Base-by-base conservation (phyloP, 768 basidiomycete species). In the Leccinellum albellum region DNA sequence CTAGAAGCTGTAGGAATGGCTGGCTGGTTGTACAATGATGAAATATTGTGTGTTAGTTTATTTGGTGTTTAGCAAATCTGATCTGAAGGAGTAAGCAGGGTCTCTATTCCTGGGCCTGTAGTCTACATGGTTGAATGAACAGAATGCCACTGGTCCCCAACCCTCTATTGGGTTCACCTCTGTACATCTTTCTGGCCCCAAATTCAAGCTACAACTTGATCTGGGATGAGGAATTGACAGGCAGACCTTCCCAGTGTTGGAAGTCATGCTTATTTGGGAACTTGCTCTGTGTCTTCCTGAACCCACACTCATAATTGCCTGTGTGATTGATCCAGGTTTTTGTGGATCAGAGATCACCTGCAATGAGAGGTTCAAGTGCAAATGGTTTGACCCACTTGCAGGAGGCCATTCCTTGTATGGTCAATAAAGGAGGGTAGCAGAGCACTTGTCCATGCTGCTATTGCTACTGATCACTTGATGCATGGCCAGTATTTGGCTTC, bases 191-290 rank as follows among this genome's bases (percentile, higher is more conserved):
- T n/a, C n/a, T n/a, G n/a, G n/a, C n/a, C n/a, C n/a, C n/a, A n/a
- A n/a, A n/a, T n/a, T n/a, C n/a, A n/a, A n/a, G n/a, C n/a, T n/a
- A n/a, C n/a, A n/a, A 29, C 9, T 31, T 51, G n/a, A 29, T 53
- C 33, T 33, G 35, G 20, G 14, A 14, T 33, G 14, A n/a, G 46
- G 31, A 15, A 7, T 33, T 64, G 53, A 64, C 20, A 5, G 0
- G 13, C 6, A 3, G 9, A 32, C 7, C 4, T 29, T 21, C 37
- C 26, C 31, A 76, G 71, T 73, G 3, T 53, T 77, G 7, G 61
- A 66, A 12, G 20, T 75, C n/a, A 60, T 74, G 26, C 74, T 78
- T 46, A 48, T 66, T 26, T 71, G 69, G n/a, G 71, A 72, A 48
- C 64, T 78, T 14, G 62, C 62, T 1, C 61, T 58, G 1, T 70